These are phyloP conservation scores for Chaetomium globosum DNA, from an alignment of 2,329 filamentous ascomycete species.

Conservation along the genomic window DNA sequence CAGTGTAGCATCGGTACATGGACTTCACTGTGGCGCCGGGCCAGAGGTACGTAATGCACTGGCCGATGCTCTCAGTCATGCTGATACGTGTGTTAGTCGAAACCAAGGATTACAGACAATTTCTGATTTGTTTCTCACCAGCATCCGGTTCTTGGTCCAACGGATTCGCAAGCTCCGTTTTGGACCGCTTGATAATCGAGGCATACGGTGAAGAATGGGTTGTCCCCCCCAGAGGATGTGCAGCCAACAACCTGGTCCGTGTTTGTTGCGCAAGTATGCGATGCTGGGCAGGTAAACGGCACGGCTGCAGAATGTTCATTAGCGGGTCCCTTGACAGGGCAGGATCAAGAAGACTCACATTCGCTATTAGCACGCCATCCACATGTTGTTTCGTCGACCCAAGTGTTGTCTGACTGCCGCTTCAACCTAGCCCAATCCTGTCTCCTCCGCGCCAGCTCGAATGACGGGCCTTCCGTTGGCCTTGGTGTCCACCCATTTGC, in stretches of 20 bases:
- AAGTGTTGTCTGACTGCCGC: conserved; percentile 32
- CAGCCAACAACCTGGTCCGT: conserved; percentile 44
- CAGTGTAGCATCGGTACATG: conserved; percentile 45
- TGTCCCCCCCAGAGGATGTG: conserved; percentile 35
- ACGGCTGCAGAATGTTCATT: conserved; percentile 22
- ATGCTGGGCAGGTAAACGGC: conserved; percentile 30
- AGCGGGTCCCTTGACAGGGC: background rate
- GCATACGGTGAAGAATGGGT: conserved; percentile 43
- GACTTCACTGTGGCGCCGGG: conserved; percentile 40
- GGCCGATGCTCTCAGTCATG: conserved; percentile 31
- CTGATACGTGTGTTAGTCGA: conserved; percentile 17
- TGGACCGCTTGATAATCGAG: conserved; percentile 42
- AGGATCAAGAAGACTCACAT: conserved; percentile 29
- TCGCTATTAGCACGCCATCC: conserved; percentile 36
- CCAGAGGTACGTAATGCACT: conserved; percentile 47
- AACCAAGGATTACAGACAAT: background rate
- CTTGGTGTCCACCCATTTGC: conserved; percentile 30
- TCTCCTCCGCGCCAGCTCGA: conserved; percentile 34
- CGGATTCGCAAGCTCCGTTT: conserved; percentile 38
- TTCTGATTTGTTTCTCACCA: conserved; percentile 38
- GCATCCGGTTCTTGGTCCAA: conserved; percentile 42
- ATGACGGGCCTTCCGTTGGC: conserved; percentile 32
- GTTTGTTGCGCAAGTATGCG: conserved; percentile 40
- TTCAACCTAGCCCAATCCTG: conserved; percentile 18
- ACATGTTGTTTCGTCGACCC: conserved; percentile 37